These are phyloP conservation scores for Aspergillus heteromorphus DNA, from an alignment of 495 filamentous ascomycete species.

Conservation along the genomic window DNA sequence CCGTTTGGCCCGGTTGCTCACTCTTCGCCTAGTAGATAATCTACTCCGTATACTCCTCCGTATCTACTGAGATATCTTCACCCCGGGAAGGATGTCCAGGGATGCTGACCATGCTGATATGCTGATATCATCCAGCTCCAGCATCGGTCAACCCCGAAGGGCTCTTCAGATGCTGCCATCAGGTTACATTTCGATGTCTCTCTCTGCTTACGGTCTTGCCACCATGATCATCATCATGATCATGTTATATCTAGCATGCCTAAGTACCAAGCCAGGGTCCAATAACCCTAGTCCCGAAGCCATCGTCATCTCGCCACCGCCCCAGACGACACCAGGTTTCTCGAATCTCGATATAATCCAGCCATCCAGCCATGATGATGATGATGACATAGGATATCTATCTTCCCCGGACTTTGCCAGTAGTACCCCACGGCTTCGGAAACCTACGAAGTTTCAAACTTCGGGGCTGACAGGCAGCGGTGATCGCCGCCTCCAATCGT, in stretches of 20 bases:
- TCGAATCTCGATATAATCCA: no score
- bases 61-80: not conserved
- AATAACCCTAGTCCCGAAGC: not conserved
- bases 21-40: no score
- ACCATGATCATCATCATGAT: not conserved
- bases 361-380: no score
- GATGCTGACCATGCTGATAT: no score
- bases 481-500: slow-evolving; percentile 4
- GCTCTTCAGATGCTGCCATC: not conserved
- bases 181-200: no score
- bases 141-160: not conserved
- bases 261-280: not conserved
- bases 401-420: slow-evolving; percentile 1
- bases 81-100: not conserved
- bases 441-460: slow-evolving; percentile 4
- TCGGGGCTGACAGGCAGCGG: not conserved
- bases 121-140: not conserved
- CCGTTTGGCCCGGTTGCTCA: not conserved
- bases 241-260: not conserved
- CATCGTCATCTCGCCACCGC: not conserved
- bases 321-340: not conserved
- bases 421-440: slow-evolving; percentile 7
- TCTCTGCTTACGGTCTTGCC: not conserved
- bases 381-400: not conserved
- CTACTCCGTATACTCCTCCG: no score